These are phyloP conservation scores for Stemphylium lycopersici DNA, from an alignment of 2,329 filamentous ascomycete genomes.

Conservation along the genomic window DNA sequence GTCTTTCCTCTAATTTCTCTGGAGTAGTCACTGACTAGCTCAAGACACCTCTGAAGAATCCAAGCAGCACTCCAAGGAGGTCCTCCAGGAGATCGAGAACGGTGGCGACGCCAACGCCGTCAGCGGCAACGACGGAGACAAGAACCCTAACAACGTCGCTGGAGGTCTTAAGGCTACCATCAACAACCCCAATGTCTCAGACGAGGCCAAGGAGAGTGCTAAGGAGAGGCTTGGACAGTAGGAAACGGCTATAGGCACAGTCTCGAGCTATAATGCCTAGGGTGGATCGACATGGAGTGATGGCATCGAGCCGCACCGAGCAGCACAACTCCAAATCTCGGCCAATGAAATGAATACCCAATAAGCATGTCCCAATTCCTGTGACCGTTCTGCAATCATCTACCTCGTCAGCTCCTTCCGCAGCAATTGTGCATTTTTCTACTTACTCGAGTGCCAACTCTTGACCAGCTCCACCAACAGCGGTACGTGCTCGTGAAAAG, in stretches of 20 bases:
- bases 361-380: background rate
- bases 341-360: background rate
- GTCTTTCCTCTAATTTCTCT: background rate
- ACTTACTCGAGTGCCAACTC: background rate
- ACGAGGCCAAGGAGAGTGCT: slow-evolving; percentile 63
- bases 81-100: slow-evolving; percentile 60
- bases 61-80: slow-evolving; percentile 61
- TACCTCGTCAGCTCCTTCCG: background rate
- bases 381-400: background rate
- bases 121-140: slow-evolving; percentile 39
- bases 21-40: background rate
- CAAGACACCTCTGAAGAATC: slow-evolving; percentile 59
- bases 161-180: slow-evolving; percentile 50
- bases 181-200: slow-evolving; percentile 63
- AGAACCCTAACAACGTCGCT: slow-evolving; percentile 62
- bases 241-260: slow-evolving; percentile 2
- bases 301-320: background rate
- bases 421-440: background rate
- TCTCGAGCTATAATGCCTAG: background rate
- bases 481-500: too few species aligned
- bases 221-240: slow-evolving; percentile 57
- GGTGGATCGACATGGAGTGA: slow-evolving; percentile 2
- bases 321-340: background rate
- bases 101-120: slow-evolving; percentile 46
- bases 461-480: background rate